Evolutionary conservation across 805 yeast species (phyloP), one percentile per base, ranked within the genome.

Genomic region (Ogataea methanolica): DNA sequence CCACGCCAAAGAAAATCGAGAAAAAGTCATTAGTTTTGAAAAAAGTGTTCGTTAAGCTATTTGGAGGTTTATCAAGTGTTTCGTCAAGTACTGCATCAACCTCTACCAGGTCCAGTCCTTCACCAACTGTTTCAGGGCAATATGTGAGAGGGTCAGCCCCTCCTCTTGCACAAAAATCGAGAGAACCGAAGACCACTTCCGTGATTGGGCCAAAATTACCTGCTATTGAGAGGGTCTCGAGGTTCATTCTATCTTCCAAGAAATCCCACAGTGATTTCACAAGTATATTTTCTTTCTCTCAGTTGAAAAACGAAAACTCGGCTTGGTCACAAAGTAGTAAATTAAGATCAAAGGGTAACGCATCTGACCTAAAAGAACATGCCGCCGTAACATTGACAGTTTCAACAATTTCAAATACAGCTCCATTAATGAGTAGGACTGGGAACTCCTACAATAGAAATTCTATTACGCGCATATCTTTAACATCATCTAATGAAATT

Each of bases 11-110:
- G 16, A n/a, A 19, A 11, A 39, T 38, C 11, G 38, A 37, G 22
- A 43, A 40, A 42, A 45, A 41, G n/a, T 42, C 48, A n/a, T 46
- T 47, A n/a, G 42, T 47, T 5, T 19, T 48, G 31, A 48, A 36
- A 33, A 38, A 33, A 21, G 43, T 34, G 2, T 50, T 47, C 19
- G 36, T 33, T 4, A 48, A 43, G 41, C 19, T 48, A 11, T 48
- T 47, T 36, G 48, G 54, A 9, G 26, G 43, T 7, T 26, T 26
- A 2, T 26, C 31, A 19, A 31, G 41, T n/a, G 23, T 22, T 9
- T 31, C 36, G 9, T 33, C 21, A 12, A 17, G 26, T 16, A 9
- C 29, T 17, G 17, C 8, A 12, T 19, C 36, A 15, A 8, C 23
- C 5, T 5, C 11, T 17, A 19, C 23, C 19, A 31, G 4, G 15